These are phyloP conservation scores for Coffea humblotiana DNA, from an alignment of 305 asterid genomes.

Conservation along the genomic window DNA sequence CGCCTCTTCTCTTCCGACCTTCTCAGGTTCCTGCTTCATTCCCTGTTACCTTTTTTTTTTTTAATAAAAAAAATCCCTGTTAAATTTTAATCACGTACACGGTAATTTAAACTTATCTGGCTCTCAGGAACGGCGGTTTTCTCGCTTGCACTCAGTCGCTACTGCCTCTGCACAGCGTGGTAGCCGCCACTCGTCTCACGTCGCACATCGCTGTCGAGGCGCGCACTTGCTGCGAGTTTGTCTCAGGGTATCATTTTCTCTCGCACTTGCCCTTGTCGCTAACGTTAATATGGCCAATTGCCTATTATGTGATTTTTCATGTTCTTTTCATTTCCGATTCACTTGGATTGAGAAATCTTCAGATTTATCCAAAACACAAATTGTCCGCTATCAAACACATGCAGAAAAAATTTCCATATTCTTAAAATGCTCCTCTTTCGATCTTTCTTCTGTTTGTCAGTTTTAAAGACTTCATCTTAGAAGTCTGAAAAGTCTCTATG, in stretches of 20 bases:
- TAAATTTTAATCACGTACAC: too few relatives aligned
- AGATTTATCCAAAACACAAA: too few relatives aligned
- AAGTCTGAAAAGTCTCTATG: too few relatives aligned
- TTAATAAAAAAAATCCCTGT: too few relatives aligned
- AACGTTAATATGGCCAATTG: constrained; percentile 12
- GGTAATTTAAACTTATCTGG: not conserved
- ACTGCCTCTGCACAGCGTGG: constrained; percentile 35
- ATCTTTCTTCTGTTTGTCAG: too few relatives aligned
- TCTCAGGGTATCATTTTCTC: constrained; percentile 42
- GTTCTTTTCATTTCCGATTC: not conserved
- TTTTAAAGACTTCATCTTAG: too few relatives aligned
- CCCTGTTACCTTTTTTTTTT: not conserved
- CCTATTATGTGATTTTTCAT: not conserved
- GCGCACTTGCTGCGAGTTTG: constrained; percentile 38
- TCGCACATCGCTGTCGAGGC: constrained; percentile 34
- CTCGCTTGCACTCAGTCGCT: constrained; percentile 38
- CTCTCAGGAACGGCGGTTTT: constrained; percentile 30
- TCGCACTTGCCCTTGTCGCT: constrained; percentile 42
- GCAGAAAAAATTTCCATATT: too few relatives aligned
- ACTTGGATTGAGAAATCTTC: too few relatives aligned
- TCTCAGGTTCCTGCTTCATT: constrained; percentile 23
- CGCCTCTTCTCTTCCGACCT: constrained; percentile 31
- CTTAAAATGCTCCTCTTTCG: too few relatives aligned
- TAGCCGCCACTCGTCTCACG: constrained; percentile 34
- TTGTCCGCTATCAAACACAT: too few relatives aligned